phyloP scores from a whole-genome alignment of 768 basidiomycete species.

The Pleurotus cornucopiae region DNA sequence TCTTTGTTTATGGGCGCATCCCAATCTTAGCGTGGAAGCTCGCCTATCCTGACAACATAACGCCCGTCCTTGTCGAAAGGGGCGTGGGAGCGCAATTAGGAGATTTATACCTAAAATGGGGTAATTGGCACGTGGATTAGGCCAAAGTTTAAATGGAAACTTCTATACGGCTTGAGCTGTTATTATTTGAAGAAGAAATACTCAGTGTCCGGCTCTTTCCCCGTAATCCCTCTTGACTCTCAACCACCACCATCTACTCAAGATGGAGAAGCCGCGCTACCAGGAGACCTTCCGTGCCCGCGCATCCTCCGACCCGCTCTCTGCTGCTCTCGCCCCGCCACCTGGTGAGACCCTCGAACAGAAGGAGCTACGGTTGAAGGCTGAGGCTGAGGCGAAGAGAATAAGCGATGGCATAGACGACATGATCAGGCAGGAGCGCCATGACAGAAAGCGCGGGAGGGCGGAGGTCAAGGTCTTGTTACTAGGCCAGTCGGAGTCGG shows the following conservation, averaged over 20 bases:
- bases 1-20: too few species aligned
- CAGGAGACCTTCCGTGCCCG: slow-evolving; percentile 29
- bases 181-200: slow-evolving; percentile 7
- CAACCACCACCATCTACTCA: slow-evolving; percentile 16
- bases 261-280: slow-evolving; percentile 36
- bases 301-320: slow-evolving; percentile 65
- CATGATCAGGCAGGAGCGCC: slow-evolving; percentile 63
- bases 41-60: too few species aligned
- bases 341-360: slow-evolving; percentile 65
- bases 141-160: slow-evolving; percentile 4
- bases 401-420: slow-evolving; percentile 78
- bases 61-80: neutral
- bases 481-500: slow-evolving; percentile 86
- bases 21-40: too few species aligned
- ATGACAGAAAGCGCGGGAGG: slow-evolving; percentile 53
- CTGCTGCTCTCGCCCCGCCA: slow-evolving; percentile 64
- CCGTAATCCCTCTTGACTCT: slow-evolving; percentile 14
- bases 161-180: slow-evolving; percentile 1
- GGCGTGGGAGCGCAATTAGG: neutral
- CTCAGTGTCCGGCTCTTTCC: slow-evolving; percentile 1
- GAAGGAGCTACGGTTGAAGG: slow-evolving; percentile 59
- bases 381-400: slow-evolving; percentile 68
- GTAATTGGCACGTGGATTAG: slow-evolving; percentile 5
- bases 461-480: slow-evolving; percentile 69
- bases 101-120: neutral